phyloP scores from a whole-genome alignment of 148 eudicot species.

The Dysphania ambrosioides region DNA sequence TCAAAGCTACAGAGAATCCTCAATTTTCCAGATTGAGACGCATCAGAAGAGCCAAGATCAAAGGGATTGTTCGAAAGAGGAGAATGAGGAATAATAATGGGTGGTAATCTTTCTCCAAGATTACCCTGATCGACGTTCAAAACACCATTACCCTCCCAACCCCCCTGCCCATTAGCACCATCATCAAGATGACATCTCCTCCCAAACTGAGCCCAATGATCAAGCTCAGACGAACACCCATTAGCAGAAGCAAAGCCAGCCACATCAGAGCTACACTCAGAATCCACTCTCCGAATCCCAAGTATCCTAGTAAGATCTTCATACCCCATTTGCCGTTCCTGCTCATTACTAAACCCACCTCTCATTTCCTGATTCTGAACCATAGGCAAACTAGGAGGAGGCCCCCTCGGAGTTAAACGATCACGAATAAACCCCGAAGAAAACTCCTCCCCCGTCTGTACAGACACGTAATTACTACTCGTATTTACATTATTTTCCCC shows the following conservation, averaged over 20 bases:
- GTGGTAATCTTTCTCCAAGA: slow-evolving; percentile 34
- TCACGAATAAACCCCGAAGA: slow-evolving; percentile 64
- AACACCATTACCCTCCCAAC: slow-evolving; percentile 32
- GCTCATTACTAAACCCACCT: slow-evolving; percentile 44
- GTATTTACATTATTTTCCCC: slow-evolving; percentile 39
- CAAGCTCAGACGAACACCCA: slow-evolving; percentile 44
- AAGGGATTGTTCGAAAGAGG: slow-evolving; percentile 33
- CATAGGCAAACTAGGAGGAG: slow-evolving; percentile 30
- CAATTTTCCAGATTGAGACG: slow-evolving; percentile 61
- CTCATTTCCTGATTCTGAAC: slow-evolving; percentile 36
- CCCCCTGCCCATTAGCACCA: slow-evolving; percentile 29
- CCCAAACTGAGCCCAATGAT: slow-evolving; percentile 32
- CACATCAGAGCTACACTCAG: slow-evolving; percentile 55
- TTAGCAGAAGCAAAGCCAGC: slow-evolving; percentile 53
- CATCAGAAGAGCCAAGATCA: slow-evolving; percentile 45
- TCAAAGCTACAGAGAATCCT: slow-evolving; percentile 92
- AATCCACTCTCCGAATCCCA: slow-evolving; percentile 69
- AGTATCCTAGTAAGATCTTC: slow-evolving; percentile 61
- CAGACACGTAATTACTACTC: slow-evolving; percentile 45
- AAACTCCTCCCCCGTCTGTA: slow-evolving; percentile 72
- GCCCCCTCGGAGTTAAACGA: slow-evolving; percentile 41
- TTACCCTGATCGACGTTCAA: slow-evolving; percentile 29
- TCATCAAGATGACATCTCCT: slow-evolving; percentile 35
- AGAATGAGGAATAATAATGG: slow-evolving; percentile 39
- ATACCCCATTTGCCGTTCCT: slow-evolving; percentile 42